Evolutionary conservation across 139 green algal genomes (phyloP), one percentile per base, ranked within the genome.

Genomic region (Pleodorina starrii): DNA sequence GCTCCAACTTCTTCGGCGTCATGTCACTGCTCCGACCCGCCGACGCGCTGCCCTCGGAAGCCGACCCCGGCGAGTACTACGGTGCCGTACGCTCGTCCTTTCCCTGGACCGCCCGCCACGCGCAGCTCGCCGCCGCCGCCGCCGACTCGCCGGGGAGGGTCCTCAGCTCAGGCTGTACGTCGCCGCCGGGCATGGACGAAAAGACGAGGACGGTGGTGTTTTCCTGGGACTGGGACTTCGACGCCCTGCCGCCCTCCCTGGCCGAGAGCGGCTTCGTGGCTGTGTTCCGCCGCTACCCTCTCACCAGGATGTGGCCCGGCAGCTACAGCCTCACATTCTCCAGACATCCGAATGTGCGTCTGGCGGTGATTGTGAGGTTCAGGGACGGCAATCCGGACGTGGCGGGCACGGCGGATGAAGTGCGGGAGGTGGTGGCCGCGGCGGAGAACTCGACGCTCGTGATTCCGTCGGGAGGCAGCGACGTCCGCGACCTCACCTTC

Each of bases 221-320:
- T n/a, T 75, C 57, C 40, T 86, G 79, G 79, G 57, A 27, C 38
- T 86, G 79, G 79, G 57, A 86, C 40, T 86, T 44, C 36, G 7
- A 25, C 21, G 38, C 5, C 23, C 79, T 86, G 36, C 54, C 79
- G 25, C 38, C 57, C 38, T 50, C 50, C 57, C 79, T 86, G 23
- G 38, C 79, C 11, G 14, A 27, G 16, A 44, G 7, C 40, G 79
- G 79, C 27, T 75, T 86, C 27, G 57, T 86, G 38, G 79, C 79
- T 23, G 79, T 86, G 5, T 59, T 44, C 57, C 79, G 79, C n/a
- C 79, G 79, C 51, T 86, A 75, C 57, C 79, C 79, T 7, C 38
- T 75, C 11, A 42, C 40, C 5, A 46, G 23, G 29, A 57, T 86
- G 79, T 12, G 25, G 7, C 40, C 79, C 40, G 79, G 79, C 40